phyloP scores from a whole-genome alignment of 1,284 basidiomycete species.

The Stygiomarasmius scandens region DNA sequence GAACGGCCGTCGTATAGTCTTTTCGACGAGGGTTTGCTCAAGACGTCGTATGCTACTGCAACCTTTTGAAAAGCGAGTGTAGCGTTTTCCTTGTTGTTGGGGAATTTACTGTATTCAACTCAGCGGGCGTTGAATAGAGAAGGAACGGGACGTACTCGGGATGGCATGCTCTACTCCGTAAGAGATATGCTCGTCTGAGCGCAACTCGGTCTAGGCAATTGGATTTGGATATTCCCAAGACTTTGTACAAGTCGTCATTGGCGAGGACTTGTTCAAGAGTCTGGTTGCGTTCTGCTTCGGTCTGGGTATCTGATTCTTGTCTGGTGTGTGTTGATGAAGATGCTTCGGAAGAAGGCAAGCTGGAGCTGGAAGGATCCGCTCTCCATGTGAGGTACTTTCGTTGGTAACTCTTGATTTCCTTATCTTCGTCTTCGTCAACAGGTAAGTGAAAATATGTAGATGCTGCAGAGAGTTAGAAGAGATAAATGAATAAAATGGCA shows the following conservation, averaged over 20 bases:
- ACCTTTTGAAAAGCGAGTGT: constrained; percentile 86
- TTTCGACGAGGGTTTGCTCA: constrained; percentile 72
- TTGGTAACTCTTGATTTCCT: constrained; percentile 45
- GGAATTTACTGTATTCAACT: constrained; percentile 67
- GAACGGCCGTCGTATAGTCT: constrained; percentile 70
- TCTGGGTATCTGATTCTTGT: constrained; percentile 15
- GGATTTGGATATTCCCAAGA: constrained; percentile 65
- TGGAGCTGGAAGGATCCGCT: constrained; percentile 33
- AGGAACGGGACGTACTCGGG: constrained; percentile 68
- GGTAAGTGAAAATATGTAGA: constrained; percentile 64
- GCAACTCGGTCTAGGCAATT: constrained; percentile 61
- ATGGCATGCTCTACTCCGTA: constrained; percentile 76
- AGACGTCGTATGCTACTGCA: constrained; percentile 79
- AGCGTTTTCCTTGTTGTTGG: constrained; percentile 65
- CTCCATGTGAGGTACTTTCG: constrained; percentile 53
- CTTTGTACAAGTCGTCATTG: constrained; percentile 70
- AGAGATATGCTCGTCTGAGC: constrained; percentile 76
- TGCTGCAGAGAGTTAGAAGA: constrained; percentile 33
- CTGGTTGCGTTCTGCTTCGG: constrained; percentile 26
- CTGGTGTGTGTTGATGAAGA: constrained; percentile 22
- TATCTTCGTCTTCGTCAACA: constrained; percentile 56
- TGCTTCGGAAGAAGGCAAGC: constrained; percentile 21
- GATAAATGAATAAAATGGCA: not conserved
- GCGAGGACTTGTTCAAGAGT: constrained; percentile 58
- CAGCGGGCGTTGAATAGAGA: constrained; percentile 13